Base-by-base conservation (phyloP, 768 basidiomycete genomes). In the Mycena indigotica region DNA sequence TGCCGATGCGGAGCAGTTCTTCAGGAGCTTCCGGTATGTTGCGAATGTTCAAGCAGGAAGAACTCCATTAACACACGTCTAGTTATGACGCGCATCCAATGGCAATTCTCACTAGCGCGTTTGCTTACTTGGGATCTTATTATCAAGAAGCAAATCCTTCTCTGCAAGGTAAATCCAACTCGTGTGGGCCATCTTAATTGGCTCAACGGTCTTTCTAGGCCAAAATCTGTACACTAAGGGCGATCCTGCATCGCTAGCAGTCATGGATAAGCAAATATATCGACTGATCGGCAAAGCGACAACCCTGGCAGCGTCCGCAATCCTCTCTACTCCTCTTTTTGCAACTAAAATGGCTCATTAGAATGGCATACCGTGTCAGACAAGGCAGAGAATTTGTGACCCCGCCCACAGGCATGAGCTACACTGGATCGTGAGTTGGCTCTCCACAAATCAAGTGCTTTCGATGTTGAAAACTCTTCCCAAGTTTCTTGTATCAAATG, bases 31-130 rank as follows among this genome's bases (percentile, higher is more conserved):
- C 74, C 76, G 86, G 85, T 81, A 49, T 49, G 73, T 61, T 38
- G n/a, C n/a, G n/a, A n/a, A n/a, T 16, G 16, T 24, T 21, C n/a
- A 19, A 46, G 19, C 28, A 24, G 13, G 32, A n/a, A 21, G 28
- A 26, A 38, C 25, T 35, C 32, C 25, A 23, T 44, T 30, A 30
- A 46, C 28, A 40, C 50, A 4, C 17, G 19, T 23, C n/a, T 55
- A 91, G 92, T 50, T 93, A 93, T 68, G 93, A 95, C 60, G 89
- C 93, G 1, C 93, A 95, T 66, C 93, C 93, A 0, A 95, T 94
- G 93, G 85, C 90, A 19, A 94, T 95, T 61, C 78, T 94, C 44
- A 92, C 88, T 3, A 91, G 88, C 63, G 90, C 90, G 3, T 90
- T 95, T 64, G 85, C 93, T 5, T 94, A 95, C 66, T 73, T 96